Evolutionary conservation across 441 rosid genomes (phyloP).

Genomic region (Macaranga tanarius): DNA sequence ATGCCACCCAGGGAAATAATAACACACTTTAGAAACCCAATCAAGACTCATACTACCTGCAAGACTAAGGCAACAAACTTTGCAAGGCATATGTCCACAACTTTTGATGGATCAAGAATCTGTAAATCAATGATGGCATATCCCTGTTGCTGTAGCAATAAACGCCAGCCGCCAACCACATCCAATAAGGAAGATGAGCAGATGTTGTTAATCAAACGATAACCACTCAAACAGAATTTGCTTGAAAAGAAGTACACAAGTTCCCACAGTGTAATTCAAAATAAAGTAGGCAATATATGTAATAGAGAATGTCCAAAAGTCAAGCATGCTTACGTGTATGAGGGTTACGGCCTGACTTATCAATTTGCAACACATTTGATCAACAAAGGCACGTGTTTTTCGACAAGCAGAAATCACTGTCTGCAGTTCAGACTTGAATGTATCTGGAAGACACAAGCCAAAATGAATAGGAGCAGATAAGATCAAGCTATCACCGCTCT

Average conservation of each 20-base stretch:
- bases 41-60: conserved; percentile 53
- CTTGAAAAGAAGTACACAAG: not conserved
- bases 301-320: conserved; percentile 7
- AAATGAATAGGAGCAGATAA: not conserved
- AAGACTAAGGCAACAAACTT: conserved; percentile 61
- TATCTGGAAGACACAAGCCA: conserved; percentile 42
- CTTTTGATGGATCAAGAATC: conserved; percentile 54
- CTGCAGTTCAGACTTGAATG: conserved; percentile 64
- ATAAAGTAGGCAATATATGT: conserved; percentile 6
- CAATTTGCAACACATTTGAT: conserved; percentile 52
- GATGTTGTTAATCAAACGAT: conserved; percentile 8
- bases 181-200: conserved; percentile 1
- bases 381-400: conserved; percentile 63
- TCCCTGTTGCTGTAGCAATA: conserved; percentile 53
- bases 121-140: conserved; percentile 72
- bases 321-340: conserved; percentile 50
- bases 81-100: conserved; percentile 60
- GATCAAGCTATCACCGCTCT: not conserved
- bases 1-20: conserved; percentile 9
- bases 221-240: conserved; percentile 1
- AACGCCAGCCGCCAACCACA: conserved; percentile 13
- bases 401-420: conserved; percentile 69
- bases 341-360: conserved; percentile 54
- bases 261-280: not conserved
- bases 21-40: conserved; percentile 10